These are phyloP conservation scores for Exophiala aquamarina DNA, from an alignment of 2,329 filamentous ascomycete genomes.

Conservation along the genomic window DNA sequence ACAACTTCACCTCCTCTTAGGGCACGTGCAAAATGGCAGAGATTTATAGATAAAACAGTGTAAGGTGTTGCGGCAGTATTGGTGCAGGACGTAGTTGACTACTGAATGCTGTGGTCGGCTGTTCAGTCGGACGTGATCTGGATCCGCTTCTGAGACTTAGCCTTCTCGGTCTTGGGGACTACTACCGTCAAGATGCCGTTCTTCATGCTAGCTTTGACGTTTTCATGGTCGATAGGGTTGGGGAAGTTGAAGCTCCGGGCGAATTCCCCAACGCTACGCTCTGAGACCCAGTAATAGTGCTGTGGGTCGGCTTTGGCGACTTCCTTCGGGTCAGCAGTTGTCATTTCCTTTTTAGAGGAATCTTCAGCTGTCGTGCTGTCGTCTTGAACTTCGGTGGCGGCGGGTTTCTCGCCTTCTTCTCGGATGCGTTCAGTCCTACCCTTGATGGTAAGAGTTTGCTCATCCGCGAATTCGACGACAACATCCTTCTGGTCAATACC, in stretches of 20 bases:
- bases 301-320: slow-evolving; percentile 33
- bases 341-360: slow-evolving; percentile 28
- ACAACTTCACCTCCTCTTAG: too few relatives aligned
- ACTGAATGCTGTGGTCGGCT: too few relatives aligned
- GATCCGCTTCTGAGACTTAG: slow-evolving; percentile 12
- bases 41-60: too few relatives aligned
- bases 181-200: slow-evolving; percentile 59
- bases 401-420: slow-evolving; percentile 24
- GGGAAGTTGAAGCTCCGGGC: slow-evolving; percentile 61
- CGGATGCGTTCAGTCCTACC: slow-evolving; percentile 42
- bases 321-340: slow-evolving; percentile 24
- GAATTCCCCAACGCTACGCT: slow-evolving; percentile 61
- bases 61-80: too few relatives aligned
- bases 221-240: slow-evolving; percentile 56
- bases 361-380: too few relatives aligned
- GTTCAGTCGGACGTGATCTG: too few relatives aligned
- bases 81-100: too few relatives aligned
- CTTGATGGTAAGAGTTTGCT: slow-evolving; percentile 47
- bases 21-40: too few relatives aligned
- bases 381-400: background rate
- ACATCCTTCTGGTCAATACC: slow-evolving; percentile 48
- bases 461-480: slow-evolving; percentile 48
- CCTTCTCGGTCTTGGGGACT: slow-evolving; percentile 56
- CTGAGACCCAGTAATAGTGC: slow-evolving; percentile 58
- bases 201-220: slow-evolving; percentile 62